These are phyloP conservation scores for Phytophthora capsici DNA, from an alignment of 352 stramenopile species.

Conservation along the genomic window DNA sequence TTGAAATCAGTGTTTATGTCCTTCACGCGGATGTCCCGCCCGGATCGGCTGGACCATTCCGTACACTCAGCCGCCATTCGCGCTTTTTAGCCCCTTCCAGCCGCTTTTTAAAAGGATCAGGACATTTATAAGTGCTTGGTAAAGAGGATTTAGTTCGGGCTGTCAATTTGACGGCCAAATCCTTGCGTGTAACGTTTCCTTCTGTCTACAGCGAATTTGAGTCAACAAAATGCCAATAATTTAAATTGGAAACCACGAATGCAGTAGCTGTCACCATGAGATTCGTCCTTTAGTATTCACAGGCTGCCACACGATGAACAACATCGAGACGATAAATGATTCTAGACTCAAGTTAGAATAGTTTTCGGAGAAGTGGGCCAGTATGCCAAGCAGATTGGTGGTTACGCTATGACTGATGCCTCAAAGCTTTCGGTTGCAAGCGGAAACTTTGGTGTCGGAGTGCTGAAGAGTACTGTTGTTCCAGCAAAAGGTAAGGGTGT, in stretches of 20 bases:
- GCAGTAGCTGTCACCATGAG: slow-evolving; percentile 1
- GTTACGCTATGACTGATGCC: slow-evolving; percentile 2
- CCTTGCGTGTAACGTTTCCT: not conserved
- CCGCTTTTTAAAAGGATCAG: not conserved
- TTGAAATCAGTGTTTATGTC: not conserved
- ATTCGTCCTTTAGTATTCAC: not conserved
- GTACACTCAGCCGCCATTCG: not conserved
- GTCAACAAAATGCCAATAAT: not conserved
- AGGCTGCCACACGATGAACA: not conserved
- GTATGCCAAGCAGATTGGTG: slow-evolving; percentile 12
- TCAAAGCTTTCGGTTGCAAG: slow-evolving; percentile 6
- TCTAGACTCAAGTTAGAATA: not conserved
- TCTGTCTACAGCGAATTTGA: not conserved
- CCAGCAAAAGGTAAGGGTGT: not conserved
- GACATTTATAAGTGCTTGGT: not conserved
- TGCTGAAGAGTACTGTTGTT: not conserved
- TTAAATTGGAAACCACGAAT: not conserved
- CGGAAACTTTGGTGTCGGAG: slow-evolving; percentile 25
- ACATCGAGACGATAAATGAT: not conserved
- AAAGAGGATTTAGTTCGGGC: not conserved
- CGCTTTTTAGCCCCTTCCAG: not conserved
- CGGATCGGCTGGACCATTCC: slow-evolving; percentile 1
- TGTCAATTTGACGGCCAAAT: slow-evolving; percentile 2
- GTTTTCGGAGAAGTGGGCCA: slow-evolving; percentile 12
- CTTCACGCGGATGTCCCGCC: not conserved